Conservation (phyloP, 306 rosid genomes). For the Oemleria cerasiformis region DNA sequence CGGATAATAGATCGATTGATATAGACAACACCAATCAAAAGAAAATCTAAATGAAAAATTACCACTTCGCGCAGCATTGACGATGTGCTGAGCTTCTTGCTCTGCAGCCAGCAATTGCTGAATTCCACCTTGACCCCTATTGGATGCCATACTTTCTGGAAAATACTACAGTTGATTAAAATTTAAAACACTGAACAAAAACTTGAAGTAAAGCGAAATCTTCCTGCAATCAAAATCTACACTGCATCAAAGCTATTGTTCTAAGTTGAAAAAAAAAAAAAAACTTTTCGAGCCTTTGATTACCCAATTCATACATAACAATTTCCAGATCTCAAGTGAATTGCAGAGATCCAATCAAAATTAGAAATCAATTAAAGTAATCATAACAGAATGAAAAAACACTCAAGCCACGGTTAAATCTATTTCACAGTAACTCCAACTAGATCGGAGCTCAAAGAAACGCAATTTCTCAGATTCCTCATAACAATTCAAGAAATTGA, state of each 20-base stretch:
- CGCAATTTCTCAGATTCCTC: not conserved
- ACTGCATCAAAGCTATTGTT: too few species aligned
- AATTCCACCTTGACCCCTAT: constrained; percentile 88
- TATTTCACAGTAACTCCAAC: not conserved
- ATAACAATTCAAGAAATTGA: not conserved
- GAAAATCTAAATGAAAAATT: constrained; percentile 14
- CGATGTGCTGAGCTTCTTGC: constrained; percentile 95
- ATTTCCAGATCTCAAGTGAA: not conserved
- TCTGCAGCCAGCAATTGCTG: constrained; percentile 96
- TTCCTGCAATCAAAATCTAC: too few species aligned
- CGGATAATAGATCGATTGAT: not conserved
- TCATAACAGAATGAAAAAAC: not conserved
- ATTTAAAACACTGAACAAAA: constrained; percentile 11
- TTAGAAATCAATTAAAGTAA: not conserved
- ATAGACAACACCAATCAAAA: not conserved
- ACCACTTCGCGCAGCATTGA: constrained; percentile 89
- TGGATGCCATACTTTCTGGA: constrained; percentile 67
- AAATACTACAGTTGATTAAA: constrained; percentile 8
- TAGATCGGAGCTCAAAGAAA: constrained; percentile 8
- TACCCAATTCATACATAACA: not conserved
- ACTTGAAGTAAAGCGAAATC: too few species aligned
- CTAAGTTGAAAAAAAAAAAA: too few species aligned
- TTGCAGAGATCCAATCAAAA: not conserved
- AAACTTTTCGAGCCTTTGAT: not conserved
- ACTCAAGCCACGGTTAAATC: not conserved